phyloP scores from a whole-genome alignment of 805 yeast species.

The Peterozyma xylosa region DNA sequence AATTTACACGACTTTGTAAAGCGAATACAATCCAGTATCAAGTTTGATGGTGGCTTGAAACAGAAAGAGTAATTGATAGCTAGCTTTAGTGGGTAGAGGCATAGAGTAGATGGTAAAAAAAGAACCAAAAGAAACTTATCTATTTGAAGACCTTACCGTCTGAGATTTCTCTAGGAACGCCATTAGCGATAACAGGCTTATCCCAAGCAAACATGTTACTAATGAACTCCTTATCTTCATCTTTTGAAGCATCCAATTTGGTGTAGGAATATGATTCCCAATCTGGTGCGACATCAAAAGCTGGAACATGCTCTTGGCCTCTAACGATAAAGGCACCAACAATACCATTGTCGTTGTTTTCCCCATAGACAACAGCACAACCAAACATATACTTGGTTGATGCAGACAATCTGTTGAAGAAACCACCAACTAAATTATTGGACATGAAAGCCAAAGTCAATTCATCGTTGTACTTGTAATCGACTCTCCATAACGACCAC shows the following conservation, averaged over 20 bases:
- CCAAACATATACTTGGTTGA: constrained; percentile 87
- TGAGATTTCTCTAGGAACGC: constrained; percentile 69
- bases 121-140: constrained; percentile 8
- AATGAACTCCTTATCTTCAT: constrained; percentile 62
- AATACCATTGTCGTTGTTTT: constrained; percentile 89
- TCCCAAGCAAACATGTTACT: constrained; percentile 91
- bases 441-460: constrained; percentile 88
- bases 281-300: constrained; percentile 90
- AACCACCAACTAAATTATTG: constrained; percentile 86
- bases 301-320: constrained; percentile 78
- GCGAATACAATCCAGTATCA: too few species aligned
- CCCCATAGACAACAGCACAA: constrained; percentile 81
- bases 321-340: constrained; percentile 81
- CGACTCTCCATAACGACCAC: constrained; percentile 84
- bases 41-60: too few species aligned
- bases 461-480: constrained; percentile 89
- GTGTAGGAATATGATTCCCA: constrained; percentile 81
- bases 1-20: too few species aligned
- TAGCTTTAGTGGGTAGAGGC: too few species aligned
- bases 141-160: constrained; percentile 91
- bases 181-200: constrained; percentile 69
- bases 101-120: too few species aligned
- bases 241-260: constrained; percentile 64
- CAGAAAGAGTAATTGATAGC: too few species aligned
- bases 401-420: constrained; percentile 79